These are phyloP conservation scores for Ruellia speciosa DNA, from an alignment of 305 asterid species.

Conservation along the genomic window DNA sequence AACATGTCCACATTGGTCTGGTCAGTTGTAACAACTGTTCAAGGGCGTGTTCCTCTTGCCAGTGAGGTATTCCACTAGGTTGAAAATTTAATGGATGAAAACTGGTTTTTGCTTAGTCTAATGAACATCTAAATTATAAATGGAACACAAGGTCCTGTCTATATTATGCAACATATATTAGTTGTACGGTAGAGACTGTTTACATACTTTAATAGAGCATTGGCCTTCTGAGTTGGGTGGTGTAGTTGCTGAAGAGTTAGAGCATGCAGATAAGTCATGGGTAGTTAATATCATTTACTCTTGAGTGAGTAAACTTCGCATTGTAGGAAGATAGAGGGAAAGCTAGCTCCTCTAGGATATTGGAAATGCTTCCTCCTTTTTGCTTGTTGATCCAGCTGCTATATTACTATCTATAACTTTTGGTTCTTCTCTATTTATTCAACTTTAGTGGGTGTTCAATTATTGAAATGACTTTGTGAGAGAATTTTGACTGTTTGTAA, in stretches of 20 bases:
- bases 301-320: neutral
- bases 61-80: constrained; percentile 61
- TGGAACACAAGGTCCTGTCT: neutral
- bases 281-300: neutral
- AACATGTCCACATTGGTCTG: constrained; percentile 90
- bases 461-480: neutral
- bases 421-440: neutral
- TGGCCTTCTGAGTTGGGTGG: neutral
- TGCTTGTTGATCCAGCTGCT: neutral
- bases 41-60: constrained; percentile 94
- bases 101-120: neutral
- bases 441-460: neutral
- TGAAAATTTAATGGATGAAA: neutral
- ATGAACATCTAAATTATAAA: neutral
- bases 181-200: neutral
- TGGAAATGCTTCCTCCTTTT: too few species aligned
- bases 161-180: neutral
- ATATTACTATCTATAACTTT: neutral
- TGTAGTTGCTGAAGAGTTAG: neutral
- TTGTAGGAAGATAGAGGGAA: too few species aligned
- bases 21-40: constrained; percentile 83
- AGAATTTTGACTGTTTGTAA: neutral
- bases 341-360: too few species aligned
- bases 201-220: neutral
- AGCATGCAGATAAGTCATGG: neutral